These are phyloP conservation scores for Saksenaea vasiformis DNA, from an alignment of 371 early-diverging fungal genomes.

Conservation along the genomic window DNA sequence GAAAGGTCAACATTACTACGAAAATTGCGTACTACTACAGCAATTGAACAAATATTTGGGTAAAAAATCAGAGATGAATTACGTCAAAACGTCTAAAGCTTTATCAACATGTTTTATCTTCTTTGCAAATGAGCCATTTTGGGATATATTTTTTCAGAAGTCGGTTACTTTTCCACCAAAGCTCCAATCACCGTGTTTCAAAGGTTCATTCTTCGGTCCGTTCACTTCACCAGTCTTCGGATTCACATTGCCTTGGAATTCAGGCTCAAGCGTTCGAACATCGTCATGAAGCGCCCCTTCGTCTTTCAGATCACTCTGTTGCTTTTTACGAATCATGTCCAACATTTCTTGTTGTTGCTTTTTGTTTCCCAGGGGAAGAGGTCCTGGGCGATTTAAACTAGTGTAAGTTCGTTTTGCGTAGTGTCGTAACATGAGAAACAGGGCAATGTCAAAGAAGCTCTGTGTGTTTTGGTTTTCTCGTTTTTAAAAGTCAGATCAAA, in stretches of 20 bases:
- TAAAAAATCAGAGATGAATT: too few relatives aligned
- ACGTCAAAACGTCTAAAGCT: too few relatives aligned
- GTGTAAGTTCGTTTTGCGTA: slow-evolving; percentile 29
- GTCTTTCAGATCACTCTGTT: slow-evolving; percentile 26
- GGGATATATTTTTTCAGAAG: slow-evolving; percentile 50
- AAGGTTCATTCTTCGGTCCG: slow-evolving; percentile 86
- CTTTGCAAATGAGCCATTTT: not conserved
- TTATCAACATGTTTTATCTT: not conserved
- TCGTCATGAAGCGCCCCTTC: slow-evolving; percentile 61
- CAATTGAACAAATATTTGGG: not conserved
- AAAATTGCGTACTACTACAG: not conserved
- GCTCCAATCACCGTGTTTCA: slow-evolving; percentile 90
- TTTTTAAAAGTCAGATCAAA: too few relatives aligned
- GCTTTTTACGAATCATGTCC: slow-evolving; percentile 58
- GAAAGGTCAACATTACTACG: not conserved
- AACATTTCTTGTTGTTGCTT: slow-evolving; percentile 78
- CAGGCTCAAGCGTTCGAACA: slow-evolving; percentile 50
- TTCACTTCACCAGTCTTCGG: slow-evolving; percentile 81
- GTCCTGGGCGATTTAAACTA: slow-evolving; percentile 60
- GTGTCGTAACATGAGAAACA: slow-evolving; percentile 17
- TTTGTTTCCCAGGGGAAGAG: slow-evolving; percentile 74
- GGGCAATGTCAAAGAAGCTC: not conserved
- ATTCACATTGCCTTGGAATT: slow-evolving; percentile 78
- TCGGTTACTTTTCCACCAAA: slow-evolving; percentile 83
- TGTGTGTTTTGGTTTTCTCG: too few relatives aligned